phyloP scores from a whole-genome alignment of 352 stramenopile genomes.

The Globisporangium acanthophoron region DNA sequence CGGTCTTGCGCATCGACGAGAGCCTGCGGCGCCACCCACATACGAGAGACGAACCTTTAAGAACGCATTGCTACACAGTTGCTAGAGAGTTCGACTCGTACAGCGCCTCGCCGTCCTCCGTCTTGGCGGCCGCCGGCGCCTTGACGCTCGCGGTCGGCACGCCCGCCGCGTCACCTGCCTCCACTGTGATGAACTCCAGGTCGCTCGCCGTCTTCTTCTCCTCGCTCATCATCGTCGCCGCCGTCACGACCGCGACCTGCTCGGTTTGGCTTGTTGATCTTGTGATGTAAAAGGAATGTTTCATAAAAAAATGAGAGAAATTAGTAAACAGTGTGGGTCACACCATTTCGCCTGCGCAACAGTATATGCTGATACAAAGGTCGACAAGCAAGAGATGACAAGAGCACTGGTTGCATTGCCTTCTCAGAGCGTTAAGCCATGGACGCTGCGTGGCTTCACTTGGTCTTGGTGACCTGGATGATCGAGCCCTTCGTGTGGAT shows the following conservation, averaged over 20 bases:
- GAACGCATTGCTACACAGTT: no score
- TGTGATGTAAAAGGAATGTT: background rate
- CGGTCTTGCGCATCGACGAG: constrained; percentile 59
- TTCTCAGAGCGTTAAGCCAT: constrained; percentile 7
- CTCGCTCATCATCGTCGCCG: constrained; percentile 44
- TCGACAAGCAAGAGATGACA: no score
- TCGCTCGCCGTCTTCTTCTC: constrained; percentile 53
- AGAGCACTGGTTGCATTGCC: background rate
- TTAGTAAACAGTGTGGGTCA: no score
- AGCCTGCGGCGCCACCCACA: constrained; percentile 24
- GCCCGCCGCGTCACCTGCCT: constrained; percentile 16
- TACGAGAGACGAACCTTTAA: background rate
- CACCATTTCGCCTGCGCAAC: no score
- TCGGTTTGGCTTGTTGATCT: background rate
- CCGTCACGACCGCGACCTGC: background rate
- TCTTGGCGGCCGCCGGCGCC: constrained; percentile 15
- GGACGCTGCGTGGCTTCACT: constrained; percentile 17
- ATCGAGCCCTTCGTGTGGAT: constrained; percentile 87
- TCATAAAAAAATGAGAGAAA: no score
- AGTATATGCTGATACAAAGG: background rate
- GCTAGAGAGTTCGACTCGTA: constrained; percentile 16
- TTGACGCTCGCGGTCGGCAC: constrained; percentile 16
- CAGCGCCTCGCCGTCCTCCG: constrained; percentile 51
- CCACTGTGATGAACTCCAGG: constrained; percentile 79
- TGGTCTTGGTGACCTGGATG: constrained; percentile 76